phyloP scores from a whole-genome alignment of 1,284 basidiomycete genomes.

The Singerocomus inundabilis region DNA sequence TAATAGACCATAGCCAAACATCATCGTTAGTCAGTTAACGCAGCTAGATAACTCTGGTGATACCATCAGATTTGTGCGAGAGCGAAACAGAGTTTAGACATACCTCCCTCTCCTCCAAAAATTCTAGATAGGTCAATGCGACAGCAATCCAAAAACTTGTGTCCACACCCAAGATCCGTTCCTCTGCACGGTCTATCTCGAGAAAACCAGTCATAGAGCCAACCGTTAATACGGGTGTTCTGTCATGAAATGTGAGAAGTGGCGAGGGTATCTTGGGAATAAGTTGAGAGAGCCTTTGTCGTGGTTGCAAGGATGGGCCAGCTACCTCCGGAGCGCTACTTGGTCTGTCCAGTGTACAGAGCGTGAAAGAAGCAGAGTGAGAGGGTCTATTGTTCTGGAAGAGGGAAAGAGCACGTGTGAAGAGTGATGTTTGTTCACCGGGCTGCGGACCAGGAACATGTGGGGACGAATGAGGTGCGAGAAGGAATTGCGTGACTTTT shows the following conservation, averaged over 20 bases:
- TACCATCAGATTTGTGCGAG: slow-evolving; percentile 5
- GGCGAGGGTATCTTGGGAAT: slow-evolving; percentile 37
- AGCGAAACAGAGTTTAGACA: slow-evolving; percentile 22
- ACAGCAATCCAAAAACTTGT: slow-evolving; percentile 74
- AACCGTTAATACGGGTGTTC: slow-evolving; percentile 62
- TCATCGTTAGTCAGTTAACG: slow-evolving; percentile 22
- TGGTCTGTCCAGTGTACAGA: slow-evolving; percentile 30
- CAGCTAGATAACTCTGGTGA: slow-evolving; percentile 31
- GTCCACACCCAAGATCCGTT: slow-evolving; percentile 64
- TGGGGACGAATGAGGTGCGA: slow-evolving; percentile 51
- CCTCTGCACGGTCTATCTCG: slow-evolving; percentile 58
- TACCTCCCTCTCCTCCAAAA: slow-evolving; percentile 73
- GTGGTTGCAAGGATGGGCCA: slow-evolving; percentile 21
- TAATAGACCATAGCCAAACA: slow-evolving; percentile 12
- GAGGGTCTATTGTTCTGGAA: slow-evolving; percentile 56
- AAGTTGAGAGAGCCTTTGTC: slow-evolving; percentile 26
- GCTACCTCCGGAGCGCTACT: slow-evolving; percentile 1
- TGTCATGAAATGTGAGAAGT: slow-evolving; percentile 66
- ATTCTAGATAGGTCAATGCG: slow-evolving; percentile 71
- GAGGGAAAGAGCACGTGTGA: slow-evolving; percentile 55
- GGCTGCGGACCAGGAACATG: slow-evolving; percentile 38
- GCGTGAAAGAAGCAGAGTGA: slow-evolving; percentile 65
- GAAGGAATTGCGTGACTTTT: slow-evolving; percentile 58
- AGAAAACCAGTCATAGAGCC: slow-evolving; percentile 57
- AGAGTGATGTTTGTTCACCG: slow-evolving; percentile 41